These are phyloP conservation scores for Pythium vanterpoolii DNA, from an alignment of 352 stramenopile genomes.

Conservation along the genomic window DNA sequence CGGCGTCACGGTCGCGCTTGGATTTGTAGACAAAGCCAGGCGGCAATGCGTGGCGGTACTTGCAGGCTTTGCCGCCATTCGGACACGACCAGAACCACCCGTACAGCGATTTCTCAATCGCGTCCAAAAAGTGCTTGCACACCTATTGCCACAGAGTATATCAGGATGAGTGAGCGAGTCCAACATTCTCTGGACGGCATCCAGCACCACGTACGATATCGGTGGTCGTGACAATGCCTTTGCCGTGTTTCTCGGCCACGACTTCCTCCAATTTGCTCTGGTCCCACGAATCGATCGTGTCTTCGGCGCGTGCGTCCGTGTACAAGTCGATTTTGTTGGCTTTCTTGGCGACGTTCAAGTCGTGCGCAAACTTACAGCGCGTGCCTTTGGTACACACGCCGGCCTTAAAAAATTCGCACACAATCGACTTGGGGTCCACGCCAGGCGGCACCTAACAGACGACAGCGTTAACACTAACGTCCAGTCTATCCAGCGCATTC, in stretches of 20 bases:
- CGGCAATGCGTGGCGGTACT: conserved; percentile 85
- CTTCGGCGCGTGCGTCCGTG: conserved; percentile 72
- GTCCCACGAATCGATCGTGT: conserved; percentile 86
- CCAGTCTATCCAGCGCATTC: too few relatives aligned
- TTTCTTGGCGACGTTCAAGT: conserved; percentile 86
- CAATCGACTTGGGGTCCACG: conserved; percentile 85
- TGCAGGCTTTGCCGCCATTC: conserved; percentile 76
- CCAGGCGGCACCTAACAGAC: conserved; percentile 85
- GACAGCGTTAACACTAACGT: too few relatives aligned
- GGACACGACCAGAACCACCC: conserved; percentile 91
- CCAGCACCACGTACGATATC: conserved; percentile 60
- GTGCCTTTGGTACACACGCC: conserved; percentile 86
- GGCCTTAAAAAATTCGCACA: conserved; percentile 89
- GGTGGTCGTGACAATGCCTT: conserved; percentile 77
- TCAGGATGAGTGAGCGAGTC: neutral
- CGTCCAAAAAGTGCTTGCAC: conserved; percentile 89
- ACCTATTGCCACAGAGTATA: conserved; percentile 25
- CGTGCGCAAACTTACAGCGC: conserved; percentile 89
- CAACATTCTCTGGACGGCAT: too few relatives aligned
- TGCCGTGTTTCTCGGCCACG: conserved; percentile 80
- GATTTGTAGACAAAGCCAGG: conserved; percentile 88
- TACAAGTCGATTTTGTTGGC: conserved; percentile 89
- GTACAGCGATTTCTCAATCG: conserved; percentile 88
- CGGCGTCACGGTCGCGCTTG: conserved; percentile 79
- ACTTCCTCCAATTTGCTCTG: conserved; percentile 87